Base-by-base conservation (phyloP, 331 rosid species). In the Cucumis variabilis region DNA sequence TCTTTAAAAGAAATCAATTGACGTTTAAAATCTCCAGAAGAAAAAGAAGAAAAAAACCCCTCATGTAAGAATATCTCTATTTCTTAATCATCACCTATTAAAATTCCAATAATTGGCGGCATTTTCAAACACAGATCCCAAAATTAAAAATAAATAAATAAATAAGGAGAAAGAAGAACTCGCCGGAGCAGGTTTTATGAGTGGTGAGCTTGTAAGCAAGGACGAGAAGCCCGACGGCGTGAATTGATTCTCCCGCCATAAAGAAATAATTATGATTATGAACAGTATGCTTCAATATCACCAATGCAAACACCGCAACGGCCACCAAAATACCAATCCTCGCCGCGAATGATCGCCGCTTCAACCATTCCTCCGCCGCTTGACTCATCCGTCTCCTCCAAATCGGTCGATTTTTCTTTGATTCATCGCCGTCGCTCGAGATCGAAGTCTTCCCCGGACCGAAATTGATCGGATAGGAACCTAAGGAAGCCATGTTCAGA, bases 171-270 rank as follows among this genome's bases (percentile, higher is more conserved):
- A 58, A 37, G 51, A 51, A 9, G 27, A 70, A 87, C 19, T 71
- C 90, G 96, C 99, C 99, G 72, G 98, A 93, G 84, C 98, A 97
- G 6, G 94, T 94, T 84, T 93, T 95, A 44, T 90, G 91, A 67
- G 91, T 91, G 60, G 92, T 88, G 87, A 97, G 98, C 90, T 97
- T 95, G 90, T 94, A 93, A 27, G 94, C 28, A 28, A 97, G 96
- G 67, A 89, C 90, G 81, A 95, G 11, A 48, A 93, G 89, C 8
- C 98, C 99, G 24, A 51, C 60, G 19, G 89, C 53, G 79, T 97
- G 97, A 86, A 88, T 17, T 28, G 67, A 23, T 87, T 92, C 98
- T 14, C 95, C 85, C 33, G 88, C 92, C 19, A 91, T 53, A 85
- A 89, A 94, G 87, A 91, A 91, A 87, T 90, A 80, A 6, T 25